Percentiles rank a stretch among this genome's conserved stretches.
These are phyloP conservation scores for Raddia guianensis DNA, from an alignment of 176 grass and related monocot genomes.

Conservation along the genomic window DNA sequence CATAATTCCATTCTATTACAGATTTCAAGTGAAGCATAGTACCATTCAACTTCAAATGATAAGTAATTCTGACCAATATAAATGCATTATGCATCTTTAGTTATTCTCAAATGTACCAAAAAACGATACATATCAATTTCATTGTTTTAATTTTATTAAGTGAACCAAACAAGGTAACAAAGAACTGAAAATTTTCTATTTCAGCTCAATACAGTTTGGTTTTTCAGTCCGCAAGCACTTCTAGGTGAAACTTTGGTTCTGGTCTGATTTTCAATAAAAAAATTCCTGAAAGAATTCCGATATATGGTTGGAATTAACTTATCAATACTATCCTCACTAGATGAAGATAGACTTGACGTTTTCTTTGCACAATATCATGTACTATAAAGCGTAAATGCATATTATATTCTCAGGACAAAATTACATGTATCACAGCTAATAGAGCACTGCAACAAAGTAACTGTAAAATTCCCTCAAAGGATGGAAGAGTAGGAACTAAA, in stretches of 20 bases:
- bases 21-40: not conserved
- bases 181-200: not conserved
- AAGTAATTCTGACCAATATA: not conserved
- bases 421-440: slow-evolving; percentile 14
- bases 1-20: not conserved
- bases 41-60: not conserved
- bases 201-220: not conserved
- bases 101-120: not conserved
- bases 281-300: not conserved
- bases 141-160: not conserved
- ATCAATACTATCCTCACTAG: slow-evolving; percentile 10
- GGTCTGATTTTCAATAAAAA: not conserved
- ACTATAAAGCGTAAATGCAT: not conserved
- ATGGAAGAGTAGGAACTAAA: not conserved
- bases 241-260: not conserved
- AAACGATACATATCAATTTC: not conserved
- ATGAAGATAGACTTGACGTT: not conserved
- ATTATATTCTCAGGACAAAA: slow-evolving; percentile 27
- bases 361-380: slow-evolving; percentile 23
- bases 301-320: not conserved
- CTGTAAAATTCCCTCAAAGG: slow-evolving; percentile 20
- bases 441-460: not conserved
- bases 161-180: not conserved
- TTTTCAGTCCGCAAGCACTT: not conserved
- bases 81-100: not conserved